phyloP scores from a whole-genome alignment of 176 grass and related monocot genomes.

The Lolium rigidum region DNA sequence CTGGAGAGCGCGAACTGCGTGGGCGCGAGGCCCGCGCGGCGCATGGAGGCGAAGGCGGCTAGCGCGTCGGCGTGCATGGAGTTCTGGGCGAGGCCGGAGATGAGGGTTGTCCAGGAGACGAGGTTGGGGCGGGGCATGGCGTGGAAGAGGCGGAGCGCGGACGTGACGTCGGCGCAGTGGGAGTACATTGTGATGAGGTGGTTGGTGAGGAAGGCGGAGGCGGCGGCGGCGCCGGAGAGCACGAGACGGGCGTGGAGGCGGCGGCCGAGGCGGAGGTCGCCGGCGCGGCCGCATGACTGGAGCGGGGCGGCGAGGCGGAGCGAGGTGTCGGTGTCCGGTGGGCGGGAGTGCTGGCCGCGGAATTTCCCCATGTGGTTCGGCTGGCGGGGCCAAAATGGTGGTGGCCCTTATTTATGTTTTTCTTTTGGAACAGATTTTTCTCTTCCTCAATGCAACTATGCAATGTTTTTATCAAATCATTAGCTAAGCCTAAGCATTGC shows the following conservation, averaged over 20 bases:
- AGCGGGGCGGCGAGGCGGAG: constrained; percentile 45
- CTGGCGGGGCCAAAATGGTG: background rate
- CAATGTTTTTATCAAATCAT: too few relatives aligned
- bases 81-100: constrained; percentile 52
- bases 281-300: constrained; percentile 56
- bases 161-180: constrained; percentile 53
- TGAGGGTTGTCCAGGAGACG: constrained; percentile 66
- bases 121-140: constrained; percentile 54
- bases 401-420: background rate
- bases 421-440: too few relatives aligned
- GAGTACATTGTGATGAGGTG: constrained; percentile 78
- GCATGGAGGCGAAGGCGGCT: constrained; percentile 57
- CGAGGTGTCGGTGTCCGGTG: constrained; percentile 33
- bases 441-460: too few relatives aligned
- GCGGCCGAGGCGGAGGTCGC: constrained; percentile 45
- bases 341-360: background rate
- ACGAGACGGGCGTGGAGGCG: constrained; percentile 51
- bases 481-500: too few relatives aligned
- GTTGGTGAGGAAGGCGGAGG: constrained; percentile 70
- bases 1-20: constrained; percentile 72
- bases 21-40: constrained; percentile 36
- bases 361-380: constrained; percentile 35
- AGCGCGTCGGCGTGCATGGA: constrained; percentile 49
- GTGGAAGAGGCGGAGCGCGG: constrained; percentile 55
- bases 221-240: constrained; percentile 35